These are phyloP conservation scores for Coemansia sp. DNA, from an alignment of 192 early-diverging fungal species.

Conservation along the genomic window DNA sequence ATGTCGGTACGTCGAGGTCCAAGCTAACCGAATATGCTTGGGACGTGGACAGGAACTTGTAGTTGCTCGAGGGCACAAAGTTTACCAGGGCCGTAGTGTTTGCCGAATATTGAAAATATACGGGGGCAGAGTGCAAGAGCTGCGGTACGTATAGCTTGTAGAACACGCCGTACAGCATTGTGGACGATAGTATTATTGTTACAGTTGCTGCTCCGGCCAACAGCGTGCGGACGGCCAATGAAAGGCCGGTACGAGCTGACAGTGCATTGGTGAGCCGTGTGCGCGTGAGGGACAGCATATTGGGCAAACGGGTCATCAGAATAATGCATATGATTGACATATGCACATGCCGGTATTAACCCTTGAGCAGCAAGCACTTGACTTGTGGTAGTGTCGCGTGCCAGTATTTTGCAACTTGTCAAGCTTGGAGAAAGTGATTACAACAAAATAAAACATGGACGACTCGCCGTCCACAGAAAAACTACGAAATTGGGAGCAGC, in stretches of 20 bases:
- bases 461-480: neutral
- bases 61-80: constrained; percentile 35
- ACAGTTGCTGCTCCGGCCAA: constrained; percentile 22
- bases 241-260: constrained; percentile 21
- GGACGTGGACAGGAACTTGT: constrained; percentile 45
- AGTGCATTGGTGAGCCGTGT: neutral
- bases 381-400: neutral
- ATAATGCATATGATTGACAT: neutral
- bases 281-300: neutral
- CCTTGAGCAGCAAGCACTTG: neutral
- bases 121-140: constrained; percentile 56
- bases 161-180: constrained; percentile 57
- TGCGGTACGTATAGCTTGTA: constrained; percentile 66
- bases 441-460: neutral
- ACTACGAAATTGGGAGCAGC: neutral
- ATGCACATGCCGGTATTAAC: too few relatives aligned
- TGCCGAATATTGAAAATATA: constrained; percentile 57
- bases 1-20: constrained; percentile 61
- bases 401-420: neutral
- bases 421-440: neutral
- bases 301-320: neutral
- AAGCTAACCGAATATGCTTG: constrained; percentile 65
- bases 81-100: constrained; percentile 21
- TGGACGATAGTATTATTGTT: constrained; percentile 24
- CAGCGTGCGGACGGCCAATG: constrained; percentile 21